phyloP scores from a whole-genome alignment of 139 green algal species.

The Microglena sp. region DNA sequence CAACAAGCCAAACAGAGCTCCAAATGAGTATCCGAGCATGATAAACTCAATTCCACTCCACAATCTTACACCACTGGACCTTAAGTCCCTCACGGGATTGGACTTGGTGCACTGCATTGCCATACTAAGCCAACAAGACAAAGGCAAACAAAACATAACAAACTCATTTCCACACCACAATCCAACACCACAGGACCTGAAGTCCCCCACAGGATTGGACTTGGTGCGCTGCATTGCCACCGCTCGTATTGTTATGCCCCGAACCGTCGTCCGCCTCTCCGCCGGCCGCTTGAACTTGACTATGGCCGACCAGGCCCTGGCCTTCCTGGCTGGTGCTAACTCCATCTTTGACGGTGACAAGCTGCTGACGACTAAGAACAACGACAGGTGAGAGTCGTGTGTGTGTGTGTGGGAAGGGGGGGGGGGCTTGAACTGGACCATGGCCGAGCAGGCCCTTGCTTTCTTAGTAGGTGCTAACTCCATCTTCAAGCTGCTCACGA shows the following conservation, averaged over 20 bases:
- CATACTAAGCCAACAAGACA: too few relatives aligned
- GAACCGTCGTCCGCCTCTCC: constrained; percentile 79
- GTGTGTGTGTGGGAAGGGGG: not conserved
- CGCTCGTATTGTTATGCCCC: constrained; percentile 90
- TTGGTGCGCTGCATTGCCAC: constrained; percentile 91
- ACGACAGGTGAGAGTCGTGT: constrained; percentile 52
- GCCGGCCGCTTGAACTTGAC: constrained; percentile 57
- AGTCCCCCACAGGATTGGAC: constrained; percentile 55
- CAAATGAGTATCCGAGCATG: too few relatives aligned
- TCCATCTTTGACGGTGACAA: constrained; percentile 97
- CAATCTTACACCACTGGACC: too few relatives aligned
- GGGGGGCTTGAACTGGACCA: constrained; percentile 18
- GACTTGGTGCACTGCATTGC: too few relatives aligned
- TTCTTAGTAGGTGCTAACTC: constrained; percentile 95
- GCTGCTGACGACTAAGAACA: constrained; percentile 96
- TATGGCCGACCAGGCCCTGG: constrained; percentile 74
- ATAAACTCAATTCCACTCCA: too few relatives aligned
- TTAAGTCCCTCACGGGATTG: too few relatives aligned
- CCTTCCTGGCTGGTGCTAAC: constrained; percentile 96
- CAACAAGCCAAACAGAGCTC: too few relatives aligned
- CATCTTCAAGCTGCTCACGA: constrained; percentile 95
- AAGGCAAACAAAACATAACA: too few relatives aligned
- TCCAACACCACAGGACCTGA: constrained; percentile 28
- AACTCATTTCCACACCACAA: too few relatives aligned
- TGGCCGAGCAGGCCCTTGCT: constrained; percentile 69